phyloP scores from a whole-genome alignment of 768 basidiomycete genomes.

The Gyrodon lividus region DNA sequence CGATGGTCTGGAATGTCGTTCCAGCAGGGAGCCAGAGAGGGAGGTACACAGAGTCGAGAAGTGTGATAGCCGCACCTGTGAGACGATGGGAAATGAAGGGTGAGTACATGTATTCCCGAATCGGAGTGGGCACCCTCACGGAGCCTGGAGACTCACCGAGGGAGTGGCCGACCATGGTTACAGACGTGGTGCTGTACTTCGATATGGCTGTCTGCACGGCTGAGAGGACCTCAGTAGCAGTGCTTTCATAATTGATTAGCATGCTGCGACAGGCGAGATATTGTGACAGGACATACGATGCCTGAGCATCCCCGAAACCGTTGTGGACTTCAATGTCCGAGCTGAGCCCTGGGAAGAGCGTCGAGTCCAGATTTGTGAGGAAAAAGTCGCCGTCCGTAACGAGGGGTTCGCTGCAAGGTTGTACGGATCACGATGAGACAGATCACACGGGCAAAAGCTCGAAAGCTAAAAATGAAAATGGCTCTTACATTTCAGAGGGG shows the following conservation, averaged over 20 bases:
- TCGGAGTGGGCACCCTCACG: neutral
- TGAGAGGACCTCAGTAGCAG: constrained; percentile 38
- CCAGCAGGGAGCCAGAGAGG: constrained; percentile 30
- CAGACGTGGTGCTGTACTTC: constrained; percentile 29
- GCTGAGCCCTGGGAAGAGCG: constrained; percentile 47
- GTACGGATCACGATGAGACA: neutral
- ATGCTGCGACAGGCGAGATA: neutral
- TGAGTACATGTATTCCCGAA: neutral
- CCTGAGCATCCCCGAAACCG: constrained; percentile 46
- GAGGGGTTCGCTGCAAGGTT: constrained; percentile 29
- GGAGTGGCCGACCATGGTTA: constrained; percentile 47
- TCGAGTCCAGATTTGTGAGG: constrained; percentile 31
- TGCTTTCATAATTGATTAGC: neutral
- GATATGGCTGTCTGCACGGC: constrained; percentile 42
- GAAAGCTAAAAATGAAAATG: constrained; percentile 26
- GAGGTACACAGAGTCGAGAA: constrained; percentile 38
- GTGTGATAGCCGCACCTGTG: constrained; percentile 35
- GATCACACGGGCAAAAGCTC: constrained; percentile 44
- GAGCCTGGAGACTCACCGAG: constrained; percentile 26
- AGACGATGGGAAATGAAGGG: neutral
- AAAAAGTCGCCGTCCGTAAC: constrained; percentile 41
- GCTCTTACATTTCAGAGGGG: constrained; percentile 21
- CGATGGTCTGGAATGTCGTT: constrained; percentile 27
- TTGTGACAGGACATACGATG: constrained; percentile 31
- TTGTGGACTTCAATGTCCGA: constrained; percentile 40